phyloP scores from a whole-genome alignment of 83 land plant genomes.

The Thuja plicata region DNA sequence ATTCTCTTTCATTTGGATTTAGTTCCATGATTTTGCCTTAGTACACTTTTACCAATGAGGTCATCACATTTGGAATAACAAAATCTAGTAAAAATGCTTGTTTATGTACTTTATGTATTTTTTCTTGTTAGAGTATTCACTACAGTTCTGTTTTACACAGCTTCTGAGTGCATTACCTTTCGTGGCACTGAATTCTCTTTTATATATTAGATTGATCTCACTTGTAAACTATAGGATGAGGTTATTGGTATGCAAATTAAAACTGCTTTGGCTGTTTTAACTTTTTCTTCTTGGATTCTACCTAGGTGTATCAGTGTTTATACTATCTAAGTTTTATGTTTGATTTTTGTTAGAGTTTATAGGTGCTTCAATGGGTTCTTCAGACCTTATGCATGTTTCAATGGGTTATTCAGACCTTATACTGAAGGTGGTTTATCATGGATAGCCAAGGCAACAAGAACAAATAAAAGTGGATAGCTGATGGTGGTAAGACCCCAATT shows the following conservation, averaged over 20 bases:
- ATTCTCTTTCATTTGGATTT: background rate
- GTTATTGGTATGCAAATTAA: background rate
- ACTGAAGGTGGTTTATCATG: conserved; percentile 22
- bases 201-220: background rate
- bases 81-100: background rate
- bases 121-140: background rate
- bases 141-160: background rate
- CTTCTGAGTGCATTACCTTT: conserved; percentile 9
- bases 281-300: background rate
- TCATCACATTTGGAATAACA: background rate
- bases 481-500: too few species aligned
- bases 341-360: conserved; percentile 48
- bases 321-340: background rate
- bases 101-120: background rate
- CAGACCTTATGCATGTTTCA: conserved; percentile 59
- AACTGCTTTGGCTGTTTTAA: background rate
- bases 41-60: background rate
- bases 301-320: background rate
- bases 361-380: conserved; percentile 85
- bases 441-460: too few species aligned
- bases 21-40: background rate
- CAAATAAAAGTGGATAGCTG: too few species aligned
- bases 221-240: background rate
- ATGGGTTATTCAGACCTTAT: too few species aligned
- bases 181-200: background rate